Base-by-base conservation (phyloP, 768 basidiomycete genomes). In the Auriscalpium vulgare region DNA sequence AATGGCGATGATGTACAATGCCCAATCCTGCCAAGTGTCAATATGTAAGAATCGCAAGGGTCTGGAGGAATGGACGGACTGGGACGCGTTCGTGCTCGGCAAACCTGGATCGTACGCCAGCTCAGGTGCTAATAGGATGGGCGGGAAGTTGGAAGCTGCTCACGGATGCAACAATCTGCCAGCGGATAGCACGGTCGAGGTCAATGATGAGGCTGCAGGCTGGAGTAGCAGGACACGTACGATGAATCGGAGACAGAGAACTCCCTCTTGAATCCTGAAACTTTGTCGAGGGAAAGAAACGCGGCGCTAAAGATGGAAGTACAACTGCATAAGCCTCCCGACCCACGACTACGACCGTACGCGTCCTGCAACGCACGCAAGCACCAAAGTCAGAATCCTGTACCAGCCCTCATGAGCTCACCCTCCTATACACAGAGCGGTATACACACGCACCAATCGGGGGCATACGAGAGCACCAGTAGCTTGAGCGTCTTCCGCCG, bases 161-260 rank as follows among this genome's bases (percentile, higher is more conserved):
- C 53, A 77, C 76, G 75, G 68, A 59, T 71, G 65, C 40, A 40
- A 70, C 51, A 78, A 58, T 11, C 73, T 74, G 54, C 8, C 16
- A 40, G 38, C 44, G n/a, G n/a, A 52, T 46, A 52, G 52, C 44
- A 47, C 3, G 3, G n/a, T 57, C 49, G 50, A 66, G 63, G 65
- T 59, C 64, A 47, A 59, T 55, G 29, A 35, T 2, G 34, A 13
- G 44, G 54, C 21, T 23, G 19, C 36, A 21, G 37, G 29, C 29
- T 29, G 29, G 29, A 29, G 2, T 29, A 29, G 29, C 29, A 13
- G 10, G 49, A 50, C 49, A 74, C 85, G 62, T 63, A 91, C 84
- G 88, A 81, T 17, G 81, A 82, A 71, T 95, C 92, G 44, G 76
- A 69, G 21, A 93, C 71, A 1, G 89, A 91, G 69, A 95, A 95